These are phyloP conservation scores for Arthrinium phaeospermum DNA, from an alignment of 2,329 filamentous ascomycete species.

Conservation along the genomic window DNA sequence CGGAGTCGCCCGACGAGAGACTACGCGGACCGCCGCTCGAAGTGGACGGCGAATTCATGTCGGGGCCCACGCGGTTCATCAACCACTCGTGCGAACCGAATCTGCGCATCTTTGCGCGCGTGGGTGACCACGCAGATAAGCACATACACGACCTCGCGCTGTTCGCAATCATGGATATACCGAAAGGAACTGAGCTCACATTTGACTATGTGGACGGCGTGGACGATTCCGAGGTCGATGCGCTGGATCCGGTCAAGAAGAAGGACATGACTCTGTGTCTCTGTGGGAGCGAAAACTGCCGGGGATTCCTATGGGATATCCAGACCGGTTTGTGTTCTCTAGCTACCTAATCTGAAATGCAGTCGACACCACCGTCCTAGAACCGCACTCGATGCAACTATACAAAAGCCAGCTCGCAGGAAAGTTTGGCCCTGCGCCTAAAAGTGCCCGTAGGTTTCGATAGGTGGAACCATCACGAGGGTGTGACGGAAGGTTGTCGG, in stretches of 20 bases:
- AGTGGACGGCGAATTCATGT: slow-evolving; percentile 76
- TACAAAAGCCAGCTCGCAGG: neutral
- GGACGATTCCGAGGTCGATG: slow-evolving; percentile 54
- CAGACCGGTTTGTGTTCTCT: no score
- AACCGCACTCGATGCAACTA: neutral
- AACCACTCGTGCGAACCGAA: slow-evolving; percentile 85
- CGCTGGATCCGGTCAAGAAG: slow-evolving; percentile 53
- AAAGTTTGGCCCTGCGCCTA: slow-evolving; percentile 16
- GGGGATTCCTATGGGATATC: slow-evolving; percentile 68
- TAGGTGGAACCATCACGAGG: neutral
- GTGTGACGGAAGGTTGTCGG: slow-evolving; percentile 10
- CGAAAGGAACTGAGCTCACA: slow-evolving; percentile 71
- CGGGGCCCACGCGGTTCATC: slow-evolving; percentile 80
- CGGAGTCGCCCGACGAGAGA: slow-evolving; percentile 59
- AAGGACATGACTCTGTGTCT: slow-evolving; percentile 63
- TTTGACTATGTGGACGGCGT: slow-evolving; percentile 80
- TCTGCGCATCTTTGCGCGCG: slow-evolving; percentile 78
- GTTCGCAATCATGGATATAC: slow-evolving; percentile 73
- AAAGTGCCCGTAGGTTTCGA: neutral
- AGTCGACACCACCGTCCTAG: neutral
- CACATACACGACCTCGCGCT: slow-evolving; percentile 78
- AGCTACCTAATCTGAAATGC: neutral
- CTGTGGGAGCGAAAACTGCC: slow-evolving; percentile 70
- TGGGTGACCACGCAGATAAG: slow-evolving; percentile 77
- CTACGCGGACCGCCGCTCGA: slow-evolving; percentile 63